Base-by-base conservation (phyloP, 306 rosid genomes). In the Erythrophleum fordii region DNA sequence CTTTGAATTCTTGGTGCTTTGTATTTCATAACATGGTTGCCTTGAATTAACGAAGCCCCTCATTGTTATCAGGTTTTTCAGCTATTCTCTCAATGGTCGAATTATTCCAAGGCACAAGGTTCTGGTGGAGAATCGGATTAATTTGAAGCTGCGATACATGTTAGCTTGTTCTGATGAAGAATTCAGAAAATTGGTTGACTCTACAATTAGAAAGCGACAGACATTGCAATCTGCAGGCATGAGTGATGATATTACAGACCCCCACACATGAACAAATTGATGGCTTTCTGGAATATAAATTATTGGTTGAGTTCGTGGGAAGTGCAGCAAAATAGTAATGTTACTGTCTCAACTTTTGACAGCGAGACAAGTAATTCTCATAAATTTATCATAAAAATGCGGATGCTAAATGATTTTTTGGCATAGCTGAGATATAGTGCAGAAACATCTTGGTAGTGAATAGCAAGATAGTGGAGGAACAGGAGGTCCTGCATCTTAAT, bases 51-150 rank as follows among this genome's bases (percentile, higher is more conserved):
- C 31, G 10, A 22, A 11, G 18, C 25, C 17, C 37, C 67, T 13
- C 10, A 25, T 26, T 60, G 20, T 12, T 60, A 34, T 31, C 68
- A 61, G 68, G 86, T 95, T 95, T 90, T 89, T 95, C 67, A 95
- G 97, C 87, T 95, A 92, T 86, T 95, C 98, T 69, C 95, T 95
- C 1, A 94, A 92, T 11, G 89, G 91, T 29, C 88, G 98, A 79
- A 92, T 95, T 62, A 90, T 91, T 62, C 98, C 97, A 3, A 88
- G 98, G 87, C 97, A 95, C 89, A 87, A 89, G 88, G 77, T 92
- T 92, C 87, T 91, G 76, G 90, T 87, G 55, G 97, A 92, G 85
- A 88, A 86, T 79, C 86, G 82, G 80, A 76, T 95, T 34, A 95
- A 86, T 84, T 67, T 92, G 77, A 95, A 91, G 78, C 85, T 95